Percentiles rank a stretch among this genome's conserved stretches.
Evolutionary conservation across 148 eudicot genomes (phyloP).

Genomic region (Hydrangea macrophylla): DNA sequence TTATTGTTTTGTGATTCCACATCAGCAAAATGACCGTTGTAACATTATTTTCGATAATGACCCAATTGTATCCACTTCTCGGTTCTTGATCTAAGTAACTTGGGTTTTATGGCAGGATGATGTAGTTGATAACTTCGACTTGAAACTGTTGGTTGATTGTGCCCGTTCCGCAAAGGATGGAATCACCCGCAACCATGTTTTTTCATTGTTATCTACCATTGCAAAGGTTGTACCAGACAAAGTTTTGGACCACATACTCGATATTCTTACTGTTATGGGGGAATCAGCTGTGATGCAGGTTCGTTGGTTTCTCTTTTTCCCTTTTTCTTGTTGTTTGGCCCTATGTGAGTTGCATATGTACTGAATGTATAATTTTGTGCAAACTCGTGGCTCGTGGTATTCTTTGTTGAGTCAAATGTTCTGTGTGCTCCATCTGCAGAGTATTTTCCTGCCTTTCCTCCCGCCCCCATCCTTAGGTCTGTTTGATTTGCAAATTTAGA

Average conservation of each 20-base stretch:
- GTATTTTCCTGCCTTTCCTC: no score
- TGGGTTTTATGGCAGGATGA: slow-evolving; percentile 32
- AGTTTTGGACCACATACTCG: slow-evolving; percentile 60
- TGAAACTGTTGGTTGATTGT: slow-evolving; percentile 63
- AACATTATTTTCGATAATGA: neutral
- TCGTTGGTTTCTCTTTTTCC: slow-evolving; percentile 6
- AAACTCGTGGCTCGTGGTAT: no score
- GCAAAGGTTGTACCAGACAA: slow-evolving; percentile 58
- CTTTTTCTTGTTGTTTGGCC: no score
- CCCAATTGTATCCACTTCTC: neutral
- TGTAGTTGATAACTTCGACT: slow-evolving; percentile 35
- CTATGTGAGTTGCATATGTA: neutral
- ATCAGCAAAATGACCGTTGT: no score
- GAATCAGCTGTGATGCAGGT: slow-evolving; percentile 75
- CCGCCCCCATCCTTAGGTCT: no score
- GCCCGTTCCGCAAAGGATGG: slow-evolving; percentile 65
- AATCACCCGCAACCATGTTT: slow-evolving; percentile 68
- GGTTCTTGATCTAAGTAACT: neutral
- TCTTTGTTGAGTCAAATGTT: no score
- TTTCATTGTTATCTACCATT: slow-evolving; percentile 66
- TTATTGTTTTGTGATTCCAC: no score
- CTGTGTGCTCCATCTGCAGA: no score
- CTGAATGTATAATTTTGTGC: no score
- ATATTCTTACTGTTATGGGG: slow-evolving; percentile 54
- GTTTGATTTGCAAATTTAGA: no score